These are phyloP conservation scores for Ogataea ganodermae DNA, from an alignment of 805 yeast species.

Conservation along the genomic window DNA sequence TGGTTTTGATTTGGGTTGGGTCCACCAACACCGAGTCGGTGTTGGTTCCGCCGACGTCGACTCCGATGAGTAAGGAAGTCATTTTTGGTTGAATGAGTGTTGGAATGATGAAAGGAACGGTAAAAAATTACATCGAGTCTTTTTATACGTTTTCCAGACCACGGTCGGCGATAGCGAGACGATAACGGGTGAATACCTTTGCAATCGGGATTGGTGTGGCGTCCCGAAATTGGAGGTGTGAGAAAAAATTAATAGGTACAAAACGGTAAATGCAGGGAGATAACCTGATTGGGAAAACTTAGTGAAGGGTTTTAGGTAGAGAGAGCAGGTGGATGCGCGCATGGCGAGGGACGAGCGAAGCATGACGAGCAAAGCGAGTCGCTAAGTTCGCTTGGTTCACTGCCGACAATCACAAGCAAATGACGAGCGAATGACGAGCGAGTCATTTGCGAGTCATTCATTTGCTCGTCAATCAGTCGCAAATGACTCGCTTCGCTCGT, in stretches of 20 bases:
- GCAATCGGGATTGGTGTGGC: neutral
- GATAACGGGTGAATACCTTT: neutral
- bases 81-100: neutral
- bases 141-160: neutral
- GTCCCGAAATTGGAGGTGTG: neutral
- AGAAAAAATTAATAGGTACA: neutral
- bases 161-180: neutral
- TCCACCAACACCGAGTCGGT: slow-evolving; percentile 49
- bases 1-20: slow-evolving; percentile 31
- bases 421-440: too few species aligned
- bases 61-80: slow-evolving; percentile 38
- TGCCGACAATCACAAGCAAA: too few species aligned
- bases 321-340: too few species aligned
- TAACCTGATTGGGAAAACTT: slow-evolving; percentile 3
- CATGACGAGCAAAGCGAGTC: neutral
- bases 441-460: too few species aligned
- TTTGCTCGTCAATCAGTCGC: too few species aligned
- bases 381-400: too few species aligned
- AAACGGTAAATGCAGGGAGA: neutral
- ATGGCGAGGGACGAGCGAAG: neutral
- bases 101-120: neutral
- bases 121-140: neutral
- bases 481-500: neutral
- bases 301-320: too few species aligned
- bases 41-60: slow-evolving; percentile 56